Evolutionary conservation across 2,329 filamentous ascomycete genomes (phyloP).

Genomic region (Beauveria asiatica): DNA sequence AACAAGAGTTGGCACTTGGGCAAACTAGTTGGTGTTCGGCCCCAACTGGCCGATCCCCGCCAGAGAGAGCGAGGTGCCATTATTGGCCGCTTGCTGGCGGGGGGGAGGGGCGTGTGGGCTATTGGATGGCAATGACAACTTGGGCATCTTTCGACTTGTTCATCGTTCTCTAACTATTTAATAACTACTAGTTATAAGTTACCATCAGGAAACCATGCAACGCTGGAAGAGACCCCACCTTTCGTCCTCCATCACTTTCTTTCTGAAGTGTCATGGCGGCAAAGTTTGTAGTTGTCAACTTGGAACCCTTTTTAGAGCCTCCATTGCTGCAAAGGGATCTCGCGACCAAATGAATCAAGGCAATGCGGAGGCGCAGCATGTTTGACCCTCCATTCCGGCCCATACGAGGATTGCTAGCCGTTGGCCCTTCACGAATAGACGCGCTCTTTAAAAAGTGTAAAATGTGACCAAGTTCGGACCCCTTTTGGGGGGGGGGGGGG

Average conservation of each 20-base stretch:
- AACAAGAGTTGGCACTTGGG: not conserved
- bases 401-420: not conserved
- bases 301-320: not conserved
- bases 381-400: not conserved
- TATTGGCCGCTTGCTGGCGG: not conserved
- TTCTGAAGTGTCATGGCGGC: not conserved
- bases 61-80: not conserved
- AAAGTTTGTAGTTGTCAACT: not conserved
- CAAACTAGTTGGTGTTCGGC: not conserved
- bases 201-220: not conserved
- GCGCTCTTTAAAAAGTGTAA: not conserved
- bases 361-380: constrained; percentile 2
- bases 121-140: not conserved
- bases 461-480: not conserved
- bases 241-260: not conserved
- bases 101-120: not conserved
- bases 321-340: not conserved
- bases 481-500: not conserved
- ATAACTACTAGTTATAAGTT: too few relatives aligned
- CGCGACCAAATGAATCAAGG: not conserved
- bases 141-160: not conserved
- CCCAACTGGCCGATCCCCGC: not conserved
- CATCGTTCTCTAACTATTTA: not conserved
- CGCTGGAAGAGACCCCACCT: not conserved
- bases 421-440: not conserved